phyloP scores from a whole-genome alignment of 2,329 filamentous ascomycete genomes.

The Canariomyces notabilis region DNA sequence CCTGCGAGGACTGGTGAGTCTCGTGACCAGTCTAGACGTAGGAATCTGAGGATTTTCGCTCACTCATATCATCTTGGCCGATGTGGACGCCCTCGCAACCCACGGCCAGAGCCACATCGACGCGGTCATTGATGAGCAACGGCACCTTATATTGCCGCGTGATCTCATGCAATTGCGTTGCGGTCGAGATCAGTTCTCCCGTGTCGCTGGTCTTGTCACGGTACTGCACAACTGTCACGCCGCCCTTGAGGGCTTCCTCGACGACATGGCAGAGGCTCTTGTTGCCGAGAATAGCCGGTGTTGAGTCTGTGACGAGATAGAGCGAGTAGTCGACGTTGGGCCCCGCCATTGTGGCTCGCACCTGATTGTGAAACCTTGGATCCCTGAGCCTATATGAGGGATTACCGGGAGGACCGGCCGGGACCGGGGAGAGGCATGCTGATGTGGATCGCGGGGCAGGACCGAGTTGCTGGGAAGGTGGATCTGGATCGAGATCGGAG shows the following conservation, averaged over 20 bases:
- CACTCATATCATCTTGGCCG: conserved; percentile 88
- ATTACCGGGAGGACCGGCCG: too few relatives aligned
- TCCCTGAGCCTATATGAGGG: too few relatives aligned
- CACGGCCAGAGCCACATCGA: conserved; percentile 81
- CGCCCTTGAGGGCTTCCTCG: conserved; percentile 68
- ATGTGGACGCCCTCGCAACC: conserved; percentile 90
- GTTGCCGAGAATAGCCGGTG: conserved; percentile 71
- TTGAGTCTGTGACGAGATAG: conserved; percentile 91
- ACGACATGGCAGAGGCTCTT: conserved; percentile 69
- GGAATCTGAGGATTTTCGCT: conserved; percentile 23
- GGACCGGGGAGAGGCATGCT: too few relatives aligned
- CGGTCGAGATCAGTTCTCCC: conserved; percentile 63
- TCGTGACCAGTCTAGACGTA: neutral
- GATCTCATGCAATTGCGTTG: conserved; percentile 63
- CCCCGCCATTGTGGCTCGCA: conserved; percentile 9
- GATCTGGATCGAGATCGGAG: neutral
- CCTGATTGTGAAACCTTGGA: neutral
- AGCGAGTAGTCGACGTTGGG: conserved; percentile 65
- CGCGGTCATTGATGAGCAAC: conserved; percentile 85
- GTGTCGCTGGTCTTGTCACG: conserved; percentile 83
- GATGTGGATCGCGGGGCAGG: too few relatives aligned
- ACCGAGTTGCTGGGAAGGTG: neutral
- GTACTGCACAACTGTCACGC: conserved; percentile 83
- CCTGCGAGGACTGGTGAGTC: conserved; percentile 35
- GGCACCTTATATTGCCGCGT: conserved; percentile 66